Percentiles rank a stretch among this genome's conserved stretches.
Evolutionary conservation across 2,329 filamentous ascomycete species (phyloP).

Genomic region (Pseudogymnoascus sp.): DNA sequence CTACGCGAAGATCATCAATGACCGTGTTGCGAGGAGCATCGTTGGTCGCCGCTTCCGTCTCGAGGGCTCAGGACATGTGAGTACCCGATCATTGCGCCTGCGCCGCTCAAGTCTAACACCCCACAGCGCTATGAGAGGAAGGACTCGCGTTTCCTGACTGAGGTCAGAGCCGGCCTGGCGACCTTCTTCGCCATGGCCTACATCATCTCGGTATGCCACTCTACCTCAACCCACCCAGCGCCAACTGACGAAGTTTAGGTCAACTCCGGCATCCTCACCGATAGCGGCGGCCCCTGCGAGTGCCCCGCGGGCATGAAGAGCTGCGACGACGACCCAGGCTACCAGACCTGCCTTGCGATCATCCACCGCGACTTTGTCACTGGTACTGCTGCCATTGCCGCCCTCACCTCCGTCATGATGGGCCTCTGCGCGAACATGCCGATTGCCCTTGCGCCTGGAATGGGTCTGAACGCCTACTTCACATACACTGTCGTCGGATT

Average conservation of each 20-base stretch:
- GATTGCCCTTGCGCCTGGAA: constrained; percentile 63
- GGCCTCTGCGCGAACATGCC: constrained; percentile 71
- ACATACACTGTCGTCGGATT: constrained; percentile 68
- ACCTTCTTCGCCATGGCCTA: constrained; percentile 64
- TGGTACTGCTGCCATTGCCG: constrained; percentile 74
- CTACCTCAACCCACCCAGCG: constrained; percentile 22
- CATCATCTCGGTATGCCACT: constrained; percentile 49
- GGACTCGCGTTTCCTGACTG: constrained; percentile 71
- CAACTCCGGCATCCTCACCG: constrained; percentile 45
- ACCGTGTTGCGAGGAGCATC: constrained; percentile 52
- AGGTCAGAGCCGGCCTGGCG: constrained; percentile 73
- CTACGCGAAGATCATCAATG: constrained; percentile 37
- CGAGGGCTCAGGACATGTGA: constrained; percentile 74
- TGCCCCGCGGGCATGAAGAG: constrained; percentile 51
- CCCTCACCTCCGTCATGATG: constrained; percentile 74
- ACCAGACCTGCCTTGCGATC: constrained; percentile 51
- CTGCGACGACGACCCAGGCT: constrained; percentile 48
- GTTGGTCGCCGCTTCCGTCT: constrained; percentile 71
- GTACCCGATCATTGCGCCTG: constrained; percentile 27
- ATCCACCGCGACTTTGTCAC: constrained; percentile 64
- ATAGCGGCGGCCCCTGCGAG: constrained; percentile 67
- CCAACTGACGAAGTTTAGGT: constrained; percentile 40
- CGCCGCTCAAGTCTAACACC: constrained; percentile 10
- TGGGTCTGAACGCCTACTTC: constrained; percentile 84
- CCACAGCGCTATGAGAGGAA: constrained; percentile 32